Base-by-base conservation (phyloP, 148 eudicot species). In the Polygonum aviculare region DNA sequence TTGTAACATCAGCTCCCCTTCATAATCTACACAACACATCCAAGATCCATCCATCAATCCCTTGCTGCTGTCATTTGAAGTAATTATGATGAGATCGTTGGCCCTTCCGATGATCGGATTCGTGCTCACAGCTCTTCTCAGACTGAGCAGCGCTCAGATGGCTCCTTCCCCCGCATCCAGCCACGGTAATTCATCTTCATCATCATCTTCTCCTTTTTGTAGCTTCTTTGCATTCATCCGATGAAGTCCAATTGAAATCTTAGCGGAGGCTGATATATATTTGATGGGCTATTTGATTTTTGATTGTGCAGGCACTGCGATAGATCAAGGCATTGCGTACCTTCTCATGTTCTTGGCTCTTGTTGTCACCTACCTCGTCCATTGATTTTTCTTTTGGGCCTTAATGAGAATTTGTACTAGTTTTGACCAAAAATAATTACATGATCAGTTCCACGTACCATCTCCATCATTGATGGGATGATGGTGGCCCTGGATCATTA, bases 131-230 rank as follows among this genome's bases (percentile, higher is more conserved):
- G 77, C 77, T 2, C 35, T 84, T 52, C 21, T 84, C n/a, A 82
- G 76, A 45, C 18, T 80, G 12, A 70, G 80, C 33, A 60, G 77
- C 41, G 87, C 82, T 0, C 87, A 36, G 45, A 76, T 75, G 65
- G 63, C 76, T 84, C 87, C 87, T 80, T 75, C 87, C 87, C 19
- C 69, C 55, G 59, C 74, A 0, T 14, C 87, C 63, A 86, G 39
- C 15, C 79, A 84, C 70, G 73, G 89, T 86, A 26, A 26, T 26
- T 26, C 31, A 26, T 26, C 31, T 0, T 26, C 31, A 26, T 26
- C 31, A 26, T 26, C 31, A 26, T 26, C 31, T 26, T 26, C 31
- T 12, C 31, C 18, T 0, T 1, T 47, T 22, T 12, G 14, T 1
- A 38, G 18, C 18, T 2, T 54, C 12, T 19, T 51, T 18, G 7